These are phyloP conservation scores for Boletus rubescentipes DNA, from an alignment of 768 basidiomycete species.

Conservation along the genomic window DNA sequence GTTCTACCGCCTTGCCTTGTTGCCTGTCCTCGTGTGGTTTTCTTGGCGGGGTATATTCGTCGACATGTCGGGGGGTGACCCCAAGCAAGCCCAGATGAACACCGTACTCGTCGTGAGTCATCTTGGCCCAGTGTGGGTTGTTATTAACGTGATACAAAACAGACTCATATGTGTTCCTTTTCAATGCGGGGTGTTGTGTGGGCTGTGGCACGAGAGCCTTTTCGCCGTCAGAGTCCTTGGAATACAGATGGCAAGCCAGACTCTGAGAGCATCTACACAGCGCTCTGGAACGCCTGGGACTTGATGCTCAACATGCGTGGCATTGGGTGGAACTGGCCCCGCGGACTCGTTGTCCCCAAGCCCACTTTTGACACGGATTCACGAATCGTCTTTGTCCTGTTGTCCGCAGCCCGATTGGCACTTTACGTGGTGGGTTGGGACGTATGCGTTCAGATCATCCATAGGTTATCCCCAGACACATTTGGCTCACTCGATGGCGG, in stretches of 20 bases:
- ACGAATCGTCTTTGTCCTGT: constrained; percentile 12
- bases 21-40: constrained; percentile 46
- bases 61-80: constrained; percentile 24
- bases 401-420: constrained; percentile 6
- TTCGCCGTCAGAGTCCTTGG: constrained; percentile 3
- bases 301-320: constrained; percentile 21
- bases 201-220: constrained; percentile 17
- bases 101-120: constrained; percentile 19
- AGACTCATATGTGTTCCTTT: constrained; percentile 17
- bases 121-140: neutral
- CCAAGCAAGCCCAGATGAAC: constrained; percentile 11
- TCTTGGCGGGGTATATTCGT: constrained; percentile 39
- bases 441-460: constrained; percentile 10
- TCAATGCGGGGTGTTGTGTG: constrained; percentile 17
- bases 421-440: constrained; percentile 10
- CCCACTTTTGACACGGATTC: constrained; percentile 17
- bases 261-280: constrained; percentile 4
- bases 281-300: constrained; percentile 29
- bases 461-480: constrained; percentile 38
- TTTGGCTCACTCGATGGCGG: constrained; percentile 35
- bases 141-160: neutral
- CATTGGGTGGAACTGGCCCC: constrained; percentile 29
- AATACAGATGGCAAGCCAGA: neutral
- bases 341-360: constrained; percentile 13
- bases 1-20: constrained; percentile 44